Evolutionary conservation across 1,284 basidiomycete genomes (phyloP).

Genomic region (Gymnopus androsaceus): DNA sequence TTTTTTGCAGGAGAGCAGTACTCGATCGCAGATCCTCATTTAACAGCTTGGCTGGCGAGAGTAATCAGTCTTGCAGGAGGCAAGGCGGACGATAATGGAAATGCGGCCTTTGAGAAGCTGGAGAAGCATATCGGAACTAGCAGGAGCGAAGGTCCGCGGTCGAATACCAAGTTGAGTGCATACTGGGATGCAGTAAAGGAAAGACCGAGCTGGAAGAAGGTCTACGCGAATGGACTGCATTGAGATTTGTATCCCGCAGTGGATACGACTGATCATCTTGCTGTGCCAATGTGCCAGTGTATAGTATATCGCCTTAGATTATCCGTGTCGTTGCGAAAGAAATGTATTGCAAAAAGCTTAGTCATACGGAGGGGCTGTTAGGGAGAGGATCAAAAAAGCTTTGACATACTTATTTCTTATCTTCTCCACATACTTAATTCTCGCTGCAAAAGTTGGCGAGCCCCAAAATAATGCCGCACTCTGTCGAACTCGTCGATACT

Average conservation of each 20-base stretch:
- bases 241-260: constrained; percentile 25
- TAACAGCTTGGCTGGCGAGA: constrained; percentile 76
- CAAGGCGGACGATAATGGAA: constrained; percentile 47
- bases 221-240: constrained; percentile 54
- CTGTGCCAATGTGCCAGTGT: too few relatives aligned
- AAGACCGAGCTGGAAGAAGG: constrained; percentile 69
- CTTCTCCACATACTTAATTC: not conserved
- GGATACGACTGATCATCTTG: not conserved
- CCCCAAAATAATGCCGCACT: constrained; percentile 11
- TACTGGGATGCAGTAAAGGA: constrained; percentile 46
- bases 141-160: constrained; percentile 46
- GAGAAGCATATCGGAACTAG: constrained; percentile 49
- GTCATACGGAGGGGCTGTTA: too few relatives aligned
- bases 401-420: not conserved
- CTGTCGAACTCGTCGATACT: constrained; percentile 9
- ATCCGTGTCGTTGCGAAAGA: too few relatives aligned
- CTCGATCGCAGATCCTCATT: constrained; percentile 79
- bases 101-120: constrained; percentile 48
- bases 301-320: too few relatives aligned
- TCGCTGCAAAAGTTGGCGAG: not conserved
- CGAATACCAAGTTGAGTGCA: constrained; percentile 25
- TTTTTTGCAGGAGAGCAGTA: constrained; percentile 66
- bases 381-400: too few relatives aligned
- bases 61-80: constrained; percentile 63
- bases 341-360: not conserved